Conservation (phyloP, 495 filamentous ascomycete species). For the Aspergillus haitiensis region DNA sequence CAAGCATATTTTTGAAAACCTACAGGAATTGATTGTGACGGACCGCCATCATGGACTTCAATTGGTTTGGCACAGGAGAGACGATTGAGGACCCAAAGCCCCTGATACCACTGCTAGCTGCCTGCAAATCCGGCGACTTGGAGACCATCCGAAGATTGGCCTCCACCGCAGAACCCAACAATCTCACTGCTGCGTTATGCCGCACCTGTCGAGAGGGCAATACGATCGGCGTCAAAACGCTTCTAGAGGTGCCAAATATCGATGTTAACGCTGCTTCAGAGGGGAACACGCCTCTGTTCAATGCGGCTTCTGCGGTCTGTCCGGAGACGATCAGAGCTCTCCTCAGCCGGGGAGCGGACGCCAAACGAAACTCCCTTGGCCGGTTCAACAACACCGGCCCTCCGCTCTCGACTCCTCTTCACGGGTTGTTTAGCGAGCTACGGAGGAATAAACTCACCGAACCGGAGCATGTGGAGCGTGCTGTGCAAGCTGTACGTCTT, state of each 20-base stretch:
- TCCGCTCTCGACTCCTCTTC: slow-evolving; percentile 1
- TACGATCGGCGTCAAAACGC: background rate
- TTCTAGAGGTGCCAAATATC: background rate
- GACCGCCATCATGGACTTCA: background rate
- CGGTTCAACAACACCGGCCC: background rate
- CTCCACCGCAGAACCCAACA: background rate
- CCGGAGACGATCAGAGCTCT: background rate
- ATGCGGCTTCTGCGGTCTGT: background rate
- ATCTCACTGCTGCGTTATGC: background rate
- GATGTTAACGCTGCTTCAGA: background rate
- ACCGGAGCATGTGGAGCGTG: background rate
- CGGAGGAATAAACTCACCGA: background rate
- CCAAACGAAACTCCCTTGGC: background rate
- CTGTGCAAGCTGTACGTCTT: background rate
- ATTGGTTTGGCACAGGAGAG: background rate
- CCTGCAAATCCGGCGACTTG: slow-evolving; percentile 1
- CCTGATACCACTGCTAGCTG: background rate
- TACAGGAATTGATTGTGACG: background rate
- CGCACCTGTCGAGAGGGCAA: background rate
- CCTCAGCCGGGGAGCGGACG: slow-evolving; percentile 4
- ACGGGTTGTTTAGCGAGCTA: background rate
- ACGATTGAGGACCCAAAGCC: background rate
- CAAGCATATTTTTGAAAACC: background rate
- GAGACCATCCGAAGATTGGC: background rate
- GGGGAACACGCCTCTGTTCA: background rate